These are phyloP conservation scores for Trypanosoma theileri DNA, from an alignment of 208 protist genomes.

Conservation along the genomic window DNA sequence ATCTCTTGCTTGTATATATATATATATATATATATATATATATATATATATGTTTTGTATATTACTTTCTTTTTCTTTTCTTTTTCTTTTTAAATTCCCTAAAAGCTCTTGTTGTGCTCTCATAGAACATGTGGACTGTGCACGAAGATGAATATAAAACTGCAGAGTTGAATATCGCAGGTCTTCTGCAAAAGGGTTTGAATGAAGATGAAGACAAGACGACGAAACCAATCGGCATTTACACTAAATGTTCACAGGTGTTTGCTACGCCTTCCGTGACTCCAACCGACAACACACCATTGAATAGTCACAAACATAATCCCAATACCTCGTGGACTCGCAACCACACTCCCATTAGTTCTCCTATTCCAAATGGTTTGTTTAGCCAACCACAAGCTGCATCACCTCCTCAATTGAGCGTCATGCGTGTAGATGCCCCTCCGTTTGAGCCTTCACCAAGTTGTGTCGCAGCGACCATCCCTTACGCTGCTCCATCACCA, in stretches of 20 bases:
- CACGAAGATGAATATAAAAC: slow-evolving; percentile 81
- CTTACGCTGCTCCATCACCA: slow-evolving; percentile 13
- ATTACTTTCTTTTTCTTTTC: neutral
- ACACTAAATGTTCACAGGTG: slow-evolving; percentile 79
- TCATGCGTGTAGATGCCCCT: slow-evolving; percentile 28
- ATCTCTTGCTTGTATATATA: neutral
- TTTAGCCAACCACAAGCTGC: slow-evolving; percentile 25
- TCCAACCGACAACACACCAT: slow-evolving; percentile 34
- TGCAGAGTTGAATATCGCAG: slow-evolving; percentile 50
- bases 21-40: neutral
- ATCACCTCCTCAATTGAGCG: slow-evolving; percentile 12
- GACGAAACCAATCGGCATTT: slow-evolving; percentile 46
- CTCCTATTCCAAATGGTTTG: slow-evolving; percentile 25
- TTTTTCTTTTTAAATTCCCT: slow-evolving; percentile 16
- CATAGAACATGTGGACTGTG: slow-evolving; percentile 78
- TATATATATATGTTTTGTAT: neutral
- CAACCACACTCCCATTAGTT: slow-evolving; percentile 33
- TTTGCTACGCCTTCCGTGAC: slow-evolving; percentile 56
- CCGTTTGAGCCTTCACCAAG: slow-evolving; percentile 28
- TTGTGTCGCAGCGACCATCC: slow-evolving; percentile 14
- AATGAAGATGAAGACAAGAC: slow-evolving; percentile 39
- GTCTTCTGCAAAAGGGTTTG: slow-evolving; percentile 43
- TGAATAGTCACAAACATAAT: slow-evolving; percentile 44
- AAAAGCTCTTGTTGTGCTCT: slow-evolving; percentile 64
- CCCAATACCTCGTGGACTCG: slow-evolving; percentile 32